Conservation (phyloP, 371 early-diverging fungal species). For the Capniomyces stellatus region DNA sequence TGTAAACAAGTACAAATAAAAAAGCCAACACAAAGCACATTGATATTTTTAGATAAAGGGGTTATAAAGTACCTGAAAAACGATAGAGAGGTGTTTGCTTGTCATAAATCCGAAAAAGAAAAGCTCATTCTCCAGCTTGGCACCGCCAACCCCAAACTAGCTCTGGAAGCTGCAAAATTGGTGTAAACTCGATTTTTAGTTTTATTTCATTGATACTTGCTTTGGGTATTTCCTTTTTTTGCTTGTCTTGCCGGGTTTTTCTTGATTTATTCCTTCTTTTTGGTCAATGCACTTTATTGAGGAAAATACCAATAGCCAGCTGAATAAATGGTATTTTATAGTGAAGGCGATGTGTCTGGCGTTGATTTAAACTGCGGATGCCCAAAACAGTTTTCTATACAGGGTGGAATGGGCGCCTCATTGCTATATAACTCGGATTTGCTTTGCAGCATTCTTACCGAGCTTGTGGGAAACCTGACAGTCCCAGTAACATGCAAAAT, state of each 20-base stretch:
- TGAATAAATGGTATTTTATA: too few relatives aligned
- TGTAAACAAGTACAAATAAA: neutral
- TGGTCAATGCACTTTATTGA: too few relatives aligned
- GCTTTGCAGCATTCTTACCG: slow-evolving; percentile 54
- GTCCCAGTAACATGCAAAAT: slow-evolving; percentile 71
- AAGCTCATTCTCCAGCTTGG: slow-evolving; percentile 60
- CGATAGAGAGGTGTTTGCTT: slow-evolving; percentile 35
- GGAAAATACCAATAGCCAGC: too few relatives aligned
- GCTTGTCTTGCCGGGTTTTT: too few relatives aligned
- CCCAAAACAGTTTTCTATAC: slow-evolving; percentile 85
- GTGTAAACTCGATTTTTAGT: slow-evolving; percentile 32
- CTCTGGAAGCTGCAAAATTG: slow-evolving; percentile 65
- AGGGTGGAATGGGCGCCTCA: slow-evolving; percentile 91
- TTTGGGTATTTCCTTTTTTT: too few relatives aligned
- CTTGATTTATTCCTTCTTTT: too few relatives aligned
- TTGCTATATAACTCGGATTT: slow-evolving; percentile 67
- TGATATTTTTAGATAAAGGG: slow-evolving; percentile 32
- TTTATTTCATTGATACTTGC: neutral
- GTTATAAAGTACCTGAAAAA: slow-evolving; percentile 46
- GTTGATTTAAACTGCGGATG: slow-evolving; percentile 96
- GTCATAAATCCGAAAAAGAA: slow-evolving; percentile 42
- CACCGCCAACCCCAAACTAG: slow-evolving; percentile 66
- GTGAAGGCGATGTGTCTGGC: slow-evolving; percentile 66
- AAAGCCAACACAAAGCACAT: neutral
- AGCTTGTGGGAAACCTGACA: slow-evolving; percentile 48